Evolutionary conservation across 2,329 filamentous ascomycete species (phyloP).

Genomic region (Lasiodiplodia theobromae): DNA sequence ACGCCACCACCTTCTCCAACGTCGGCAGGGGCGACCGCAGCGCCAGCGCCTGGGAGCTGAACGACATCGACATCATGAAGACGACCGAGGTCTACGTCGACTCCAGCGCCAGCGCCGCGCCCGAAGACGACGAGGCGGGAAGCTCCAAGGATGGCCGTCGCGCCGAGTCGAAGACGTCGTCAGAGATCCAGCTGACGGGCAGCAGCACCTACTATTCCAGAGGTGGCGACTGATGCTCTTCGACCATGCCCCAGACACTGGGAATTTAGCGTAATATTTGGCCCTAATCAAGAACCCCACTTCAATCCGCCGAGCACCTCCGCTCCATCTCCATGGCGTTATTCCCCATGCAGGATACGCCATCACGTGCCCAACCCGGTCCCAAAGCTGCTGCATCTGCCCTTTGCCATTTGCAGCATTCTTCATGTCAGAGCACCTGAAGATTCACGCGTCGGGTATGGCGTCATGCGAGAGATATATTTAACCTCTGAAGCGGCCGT

Average conservation of each 20-base stretch:
- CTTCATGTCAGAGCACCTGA: neutral
- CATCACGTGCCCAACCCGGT: neutral
- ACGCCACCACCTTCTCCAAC: neutral
- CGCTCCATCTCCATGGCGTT: neutral
- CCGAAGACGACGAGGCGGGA: neutral
- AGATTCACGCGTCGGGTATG: neutral
- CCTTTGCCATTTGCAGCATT: neutral
- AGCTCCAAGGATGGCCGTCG: neutral
- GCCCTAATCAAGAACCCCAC: neutral
- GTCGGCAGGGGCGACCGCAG: neutral
- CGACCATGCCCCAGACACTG: no score
- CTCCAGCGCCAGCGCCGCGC: neutral
- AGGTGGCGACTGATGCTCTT: neutral
- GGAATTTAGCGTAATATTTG: neutral
- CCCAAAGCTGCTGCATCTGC: neutral
- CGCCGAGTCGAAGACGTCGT: constrained; percentile 2
- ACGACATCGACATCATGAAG: constrained; percentile 16
- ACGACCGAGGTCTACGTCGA: constrained; percentile 10
- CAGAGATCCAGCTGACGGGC: neutral
- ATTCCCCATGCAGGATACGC: neutral
- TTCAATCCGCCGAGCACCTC: neutral
- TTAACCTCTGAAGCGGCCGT: neutral
- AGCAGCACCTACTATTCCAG: neutral
- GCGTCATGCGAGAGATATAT: neutral
- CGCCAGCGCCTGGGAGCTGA: neutral